Base-by-base conservation (phyloP, 805 yeast genomes). In the Ogataea wickerhamii region DNA sequence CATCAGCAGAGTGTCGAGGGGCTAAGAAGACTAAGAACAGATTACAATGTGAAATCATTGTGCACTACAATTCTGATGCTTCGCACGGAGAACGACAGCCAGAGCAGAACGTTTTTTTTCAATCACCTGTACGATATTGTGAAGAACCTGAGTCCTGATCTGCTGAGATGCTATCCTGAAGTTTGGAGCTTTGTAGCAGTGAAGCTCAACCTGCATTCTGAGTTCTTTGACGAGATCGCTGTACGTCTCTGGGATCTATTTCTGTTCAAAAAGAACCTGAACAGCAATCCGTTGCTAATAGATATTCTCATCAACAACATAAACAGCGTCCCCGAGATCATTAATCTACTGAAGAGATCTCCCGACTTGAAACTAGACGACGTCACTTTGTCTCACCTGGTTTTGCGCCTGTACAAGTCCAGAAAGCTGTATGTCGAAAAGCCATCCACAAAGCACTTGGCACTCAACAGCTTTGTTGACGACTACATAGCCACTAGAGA, bases 31-130 rank as follows among this genome's bases (percentile, higher is more conserved):
- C 24, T 44, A 2, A 51, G 58, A 38, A 47, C 48, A 18, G 65
- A 59, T 27, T 45, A 43, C 25, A 56, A 55, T 21, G 47, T 53
- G 12, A 60, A 55, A 34, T 46, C 59, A 5, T 40, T 60, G 13
- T 58, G 64, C 34, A 48, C 57, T 13, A 48, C 63, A 1, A 45
- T 58, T 4, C 42, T 59, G 6, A 36, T 59, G 11, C 37, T 57
- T 6, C 39, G 52, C 5, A 45, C 50, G 11, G 44, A 41, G 12
- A 16, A 36, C 6, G 34, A 27, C 17, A 17, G 16, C 2, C 35
- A 41, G 5, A 50, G 47, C 29, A 30, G 44, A 12, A 25, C 38
- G 2, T 29, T 33, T 14, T 40, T 54, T 10, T 43, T 41, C 8
- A 41, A 45, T 16, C 51, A 50, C 20, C 32, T 60, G 3, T 34